Percentiles rank a stretch among this genome's conserved stretches.
Conservation (phyloP, 2,329 filamentous ascomycete species). For the Paraconiothyrium sp. region DNA sequence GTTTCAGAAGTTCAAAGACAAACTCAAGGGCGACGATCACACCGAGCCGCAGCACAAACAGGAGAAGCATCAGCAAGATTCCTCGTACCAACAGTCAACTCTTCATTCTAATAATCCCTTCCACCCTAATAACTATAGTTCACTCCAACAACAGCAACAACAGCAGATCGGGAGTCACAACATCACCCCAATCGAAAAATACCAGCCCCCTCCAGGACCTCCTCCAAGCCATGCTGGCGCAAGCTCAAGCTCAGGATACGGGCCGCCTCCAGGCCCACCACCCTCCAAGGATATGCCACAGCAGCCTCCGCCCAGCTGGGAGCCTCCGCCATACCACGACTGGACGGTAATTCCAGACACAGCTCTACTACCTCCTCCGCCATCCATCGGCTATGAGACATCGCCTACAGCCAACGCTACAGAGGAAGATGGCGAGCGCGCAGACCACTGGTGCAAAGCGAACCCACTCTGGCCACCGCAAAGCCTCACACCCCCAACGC, state of each 20-base stretch:
- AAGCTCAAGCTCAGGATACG: slow-evolving; percentile 26
- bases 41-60: slow-evolving; percentile 14
- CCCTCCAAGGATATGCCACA: slow-evolving; percentile 35
- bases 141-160: slow-evolving; percentile 21
- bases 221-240: slow-evolving; percentile 33
- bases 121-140: slow-evolving; percentile 23
- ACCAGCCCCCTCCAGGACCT: slow-evolving; percentile 40
- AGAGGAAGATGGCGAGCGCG: slow-evolving; percentile 69
- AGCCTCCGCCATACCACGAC: slow-evolving; percentile 71
- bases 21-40: slow-evolving; percentile 42
- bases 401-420: slow-evolving; percentile 77
- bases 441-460: slow-evolving; percentile 70
- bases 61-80: slow-evolving; percentile 23
- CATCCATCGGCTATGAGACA: slow-evolving; percentile 70
- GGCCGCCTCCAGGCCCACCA: slow-evolving; percentile 36
- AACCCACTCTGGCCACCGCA: slow-evolving; percentile 68
- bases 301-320: slow-evolving; percentile 47
- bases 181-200: slow-evolving; percentile 33
- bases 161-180: slow-evolving; percentile 24
- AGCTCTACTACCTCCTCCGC: slow-evolving; percentile 76
- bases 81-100: slow-evolving; percentile 31
- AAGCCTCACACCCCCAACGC: slow-evolving; percentile 57
- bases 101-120: slow-evolving; percentile 37
- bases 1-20: slow-evolving; percentile 49
- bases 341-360: slow-evolving; percentile 80